A percentile compares a stretch with the other conserved stretches of the same genome.
phyloP scores from a whole-genome alignment of 164 flowering plant genomes.

The Amborella trichopoda region DNA sequence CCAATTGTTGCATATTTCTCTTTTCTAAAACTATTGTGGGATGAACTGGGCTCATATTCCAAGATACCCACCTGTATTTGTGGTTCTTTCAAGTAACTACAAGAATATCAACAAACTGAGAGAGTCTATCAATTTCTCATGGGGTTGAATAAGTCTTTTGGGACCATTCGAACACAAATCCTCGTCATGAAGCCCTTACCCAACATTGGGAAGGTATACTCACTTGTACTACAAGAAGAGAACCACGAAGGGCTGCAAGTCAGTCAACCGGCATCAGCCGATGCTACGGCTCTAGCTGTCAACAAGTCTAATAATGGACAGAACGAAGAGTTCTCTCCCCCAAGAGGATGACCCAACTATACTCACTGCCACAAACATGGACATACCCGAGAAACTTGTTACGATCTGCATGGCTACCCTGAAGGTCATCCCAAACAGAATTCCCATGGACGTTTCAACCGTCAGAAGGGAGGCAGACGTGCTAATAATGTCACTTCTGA shows the following conservation, averaged over 20 bases:
- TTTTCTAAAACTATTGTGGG: neutral
- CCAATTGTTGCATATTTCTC: neutral
- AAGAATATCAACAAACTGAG: neutral
- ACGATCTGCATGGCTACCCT: neutral
- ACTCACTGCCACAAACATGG: neutral
- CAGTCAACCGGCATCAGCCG: neutral
- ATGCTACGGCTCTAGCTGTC: neutral
- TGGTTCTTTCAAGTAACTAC: neutral
- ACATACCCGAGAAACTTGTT: neutral
- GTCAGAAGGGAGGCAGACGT: neutral
- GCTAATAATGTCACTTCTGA: too few species aligned
- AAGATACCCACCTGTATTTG: neutral
- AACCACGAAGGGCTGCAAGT: neutral
- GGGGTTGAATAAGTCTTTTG: constrained; percentile 1
- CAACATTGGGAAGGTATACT: neutral
- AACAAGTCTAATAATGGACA: neutral
- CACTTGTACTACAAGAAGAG: constrained; percentile 4
- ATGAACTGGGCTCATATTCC: neutral
- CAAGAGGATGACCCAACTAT: neutral
- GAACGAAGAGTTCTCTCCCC: neutral
- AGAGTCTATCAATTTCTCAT: constrained; percentile 2
- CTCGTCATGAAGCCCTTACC: neutral
- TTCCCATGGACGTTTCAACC: neutral
- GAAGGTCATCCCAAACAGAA: neutral
- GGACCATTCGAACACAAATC: neutral